Evolutionary conservation across 768 basidiomycete genomes (phyloP).

Genomic region (Amanita inopinata): DNA sequence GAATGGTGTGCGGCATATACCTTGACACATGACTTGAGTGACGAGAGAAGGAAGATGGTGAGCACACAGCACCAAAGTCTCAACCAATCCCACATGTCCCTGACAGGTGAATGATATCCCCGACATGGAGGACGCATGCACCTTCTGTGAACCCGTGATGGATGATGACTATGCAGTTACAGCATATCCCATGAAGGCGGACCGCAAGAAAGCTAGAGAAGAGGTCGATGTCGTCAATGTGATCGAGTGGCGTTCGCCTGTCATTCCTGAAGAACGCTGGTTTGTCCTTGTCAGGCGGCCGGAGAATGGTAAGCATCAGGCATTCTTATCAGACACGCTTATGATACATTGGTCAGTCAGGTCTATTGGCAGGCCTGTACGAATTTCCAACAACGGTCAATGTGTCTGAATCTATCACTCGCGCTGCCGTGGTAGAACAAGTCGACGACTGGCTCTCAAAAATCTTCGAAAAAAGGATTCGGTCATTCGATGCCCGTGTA

Average conservation of each 20-base stretch:
- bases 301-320: conserved; percentile 52
- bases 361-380: conserved; percentile 81
- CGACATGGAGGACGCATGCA: conserved; percentile 77
- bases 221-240: conserved; percentile 82
- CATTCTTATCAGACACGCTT: conserved; percentile 10
- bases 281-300: conserved; percentile 79
- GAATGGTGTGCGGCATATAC: conserved; percentile 59
- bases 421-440: conserved; percentile 26
- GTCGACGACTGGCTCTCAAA: conserved; percentile 32
- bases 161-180: conserved; percentile 38
- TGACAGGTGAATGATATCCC: conserved; percentile 12
- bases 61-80: conserved; percentile 6
- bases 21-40: conserved; percentile 5
- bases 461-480: conserved; percentile 19
- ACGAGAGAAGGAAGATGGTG: conserved; percentile 1
- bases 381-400: conserved; percentile 72
- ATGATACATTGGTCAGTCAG: conserved; percentile 28
- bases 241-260: conserved; percentile 58
- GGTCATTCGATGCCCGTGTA: conserved; percentile 5
- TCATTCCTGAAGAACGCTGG: conserved; percentile 32
- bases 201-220: conserved; percentile 74
- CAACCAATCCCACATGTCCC: not conserved
- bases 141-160: conserved; percentile 52
- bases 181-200: conserved; percentile 79
- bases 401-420: conserved; percentile 35